These are phyloP conservation scores for Ostreobium quekettii DNA, from an alignment of 139 green algal genomes.

Conservation along the genomic window DNA sequence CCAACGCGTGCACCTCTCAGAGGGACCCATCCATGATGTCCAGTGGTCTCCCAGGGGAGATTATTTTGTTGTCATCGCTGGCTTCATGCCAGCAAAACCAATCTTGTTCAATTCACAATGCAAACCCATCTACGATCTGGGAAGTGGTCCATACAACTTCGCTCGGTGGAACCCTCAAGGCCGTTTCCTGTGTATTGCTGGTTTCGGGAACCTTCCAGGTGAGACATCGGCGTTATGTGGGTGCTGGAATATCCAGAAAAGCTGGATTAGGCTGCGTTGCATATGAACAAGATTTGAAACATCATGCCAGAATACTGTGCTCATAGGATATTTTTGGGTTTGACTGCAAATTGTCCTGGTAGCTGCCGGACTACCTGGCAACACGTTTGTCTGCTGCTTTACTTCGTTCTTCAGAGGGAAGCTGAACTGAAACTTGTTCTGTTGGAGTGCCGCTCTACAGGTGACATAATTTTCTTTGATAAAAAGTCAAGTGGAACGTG, in stretches of 20 bases:
- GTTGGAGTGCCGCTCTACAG: too few relatives aligned
- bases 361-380: too few relatives aligned
- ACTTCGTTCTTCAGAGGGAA: too few relatives aligned
- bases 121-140: conserved; percentile 79
- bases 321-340: too few relatives aligned
- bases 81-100: conserved; percentile 78
- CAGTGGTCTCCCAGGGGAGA: conserved; percentile 81
- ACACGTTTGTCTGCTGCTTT: too few relatives aligned
- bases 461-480: conserved; percentile 85
- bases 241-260: too few relatives aligned
- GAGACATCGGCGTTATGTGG: neutral
- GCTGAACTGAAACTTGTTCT: too few relatives aligned
- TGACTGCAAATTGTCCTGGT: too few relatives aligned
- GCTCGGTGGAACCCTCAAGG: conserved; percentile 79
- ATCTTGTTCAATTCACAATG: conserved; percentile 75
- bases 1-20: conserved; percentile 52
- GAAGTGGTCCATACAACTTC: conserved; percentile 71
- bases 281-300: too few relatives aligned
- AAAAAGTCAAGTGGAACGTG: conserved; percentile 66
- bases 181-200: conserved; percentile 65
- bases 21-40: conserved; percentile 93
- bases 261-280: too few relatives aligned
- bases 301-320: too few relatives aligned
- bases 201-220: conserved; percentile 74
- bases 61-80: conserved; percentile 73